Evolutionary conservation across 1,139 yeast species (phyloP).

Genomic region (Diutina ranongensis): DNA sequence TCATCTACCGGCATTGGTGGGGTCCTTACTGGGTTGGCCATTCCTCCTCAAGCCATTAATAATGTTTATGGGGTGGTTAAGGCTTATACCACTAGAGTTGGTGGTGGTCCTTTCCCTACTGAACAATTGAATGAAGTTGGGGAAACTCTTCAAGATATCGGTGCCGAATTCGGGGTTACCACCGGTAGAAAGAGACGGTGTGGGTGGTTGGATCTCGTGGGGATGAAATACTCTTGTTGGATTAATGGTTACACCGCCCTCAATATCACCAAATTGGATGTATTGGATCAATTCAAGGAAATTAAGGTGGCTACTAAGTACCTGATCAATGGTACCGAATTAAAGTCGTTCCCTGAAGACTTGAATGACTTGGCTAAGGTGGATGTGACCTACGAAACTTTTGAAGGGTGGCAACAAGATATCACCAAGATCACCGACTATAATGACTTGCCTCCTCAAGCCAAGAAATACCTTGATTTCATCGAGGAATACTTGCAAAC

Average conservation of each 20-base stretch:
- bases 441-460: conserved; percentile 78
- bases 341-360: conserved; percentile 88
- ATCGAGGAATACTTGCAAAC: conserved; percentile 78
- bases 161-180: conserved; percentile 96
- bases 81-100: conserved; percentile 98
- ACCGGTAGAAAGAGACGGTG: conserved; percentile 99
- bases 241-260: conserved; percentile 92
- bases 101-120: conserved; percentile 99
- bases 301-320: conserved; percentile 81
- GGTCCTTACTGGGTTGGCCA: conserved; percentile 91
- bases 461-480: conserved; percentile 68
- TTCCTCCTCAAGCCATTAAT: conserved; percentile 75
- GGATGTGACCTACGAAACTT: conserved; percentile 78
- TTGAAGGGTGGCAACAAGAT: conserved; percentile 91
- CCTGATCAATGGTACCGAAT: conserved; percentile 60
- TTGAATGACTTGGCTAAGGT: conserved; percentile 69
- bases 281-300: conserved; percentile 79
- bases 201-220: conserved; percentile 98
- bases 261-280: conserved; percentile 89
- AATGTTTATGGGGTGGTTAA: conserved; percentile 92
- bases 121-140: conserved; percentile 88
- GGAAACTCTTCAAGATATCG: conserved; percentile 77
- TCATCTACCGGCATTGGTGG: conserved; percentile 97
- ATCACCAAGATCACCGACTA: conserved; percentile 62
- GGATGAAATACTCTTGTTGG: conserved; percentile 76